phyloP scores from a whole-genome alignment of 805 yeast species.

The Wickerhamiella occidentalis region DNA sequence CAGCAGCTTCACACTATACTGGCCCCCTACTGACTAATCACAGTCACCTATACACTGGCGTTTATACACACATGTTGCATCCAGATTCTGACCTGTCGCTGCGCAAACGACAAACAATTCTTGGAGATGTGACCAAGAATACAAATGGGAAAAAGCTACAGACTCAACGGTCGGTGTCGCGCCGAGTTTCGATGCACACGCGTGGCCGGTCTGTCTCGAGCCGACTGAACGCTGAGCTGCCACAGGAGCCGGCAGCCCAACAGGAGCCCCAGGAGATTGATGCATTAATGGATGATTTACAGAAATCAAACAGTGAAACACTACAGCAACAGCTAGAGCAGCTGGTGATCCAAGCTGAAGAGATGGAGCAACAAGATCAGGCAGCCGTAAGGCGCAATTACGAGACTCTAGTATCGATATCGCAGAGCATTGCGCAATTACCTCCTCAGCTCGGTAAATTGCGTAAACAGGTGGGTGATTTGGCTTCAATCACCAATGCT shows the following conservation, averaged over 20 bases:
- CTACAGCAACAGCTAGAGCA: conserved; percentile 16
- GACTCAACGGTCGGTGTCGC: background rate
- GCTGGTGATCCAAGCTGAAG: conserved; percentile 16
- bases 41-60: background rate
- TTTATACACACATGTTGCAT: background rate
- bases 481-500: conserved; percentile 47
- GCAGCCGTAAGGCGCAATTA: conserved; percentile 24
- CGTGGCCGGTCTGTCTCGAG: conserved; percentile 6
- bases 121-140: conserved; percentile 4
- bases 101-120: conserved; percentile 13
- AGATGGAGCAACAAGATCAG: conserved; percentile 19
- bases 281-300: background rate
- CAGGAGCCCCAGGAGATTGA: background rate
- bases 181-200: conserved; percentile 6
- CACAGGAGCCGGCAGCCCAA: background rate
- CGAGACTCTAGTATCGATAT: conserved; percentile 25
- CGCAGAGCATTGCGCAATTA: conserved; percentile 47
- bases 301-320: conserved; percentile 11
- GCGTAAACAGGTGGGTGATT: conserved; percentile 45
- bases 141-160: background rate
- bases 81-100: conserved; percentile 5
- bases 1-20: too few relatives aligned
- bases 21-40: conserved; percentile 1
- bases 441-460: conserved; percentile 51
- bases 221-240: background rate